phyloP scores from a whole-genome alignment of 345 rosid species.

The Eucalyptus albens region DNA sequence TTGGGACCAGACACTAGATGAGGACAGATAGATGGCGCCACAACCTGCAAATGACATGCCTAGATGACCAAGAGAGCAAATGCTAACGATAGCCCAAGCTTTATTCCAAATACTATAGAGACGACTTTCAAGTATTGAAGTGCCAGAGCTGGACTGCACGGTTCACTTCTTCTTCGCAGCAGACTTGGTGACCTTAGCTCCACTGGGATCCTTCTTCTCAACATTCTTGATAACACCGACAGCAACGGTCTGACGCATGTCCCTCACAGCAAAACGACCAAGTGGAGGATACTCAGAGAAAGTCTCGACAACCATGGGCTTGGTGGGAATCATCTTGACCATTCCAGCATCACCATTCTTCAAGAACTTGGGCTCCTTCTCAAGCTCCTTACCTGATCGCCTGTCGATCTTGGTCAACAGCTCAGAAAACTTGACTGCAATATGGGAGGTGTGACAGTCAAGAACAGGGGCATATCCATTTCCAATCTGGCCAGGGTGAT shows the following conservation, averaged over 20 bases:
- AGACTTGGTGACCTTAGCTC: conserved; percentile 84
- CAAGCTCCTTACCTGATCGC: conserved; percentile 71
- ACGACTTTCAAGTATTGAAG: not conserved
- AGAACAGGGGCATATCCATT: conserved; percentile 82
- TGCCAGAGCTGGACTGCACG: not conserved
- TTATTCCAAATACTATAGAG: not conserved
- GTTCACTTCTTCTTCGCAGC: conserved; percentile 88
- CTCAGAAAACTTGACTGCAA: conserved; percentile 71
- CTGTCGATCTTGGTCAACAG: conserved; percentile 65
- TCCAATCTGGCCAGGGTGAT: conserved; percentile 92
- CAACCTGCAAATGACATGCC: not conserved
- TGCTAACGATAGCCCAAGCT: not conserved
- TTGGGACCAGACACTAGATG: conserved; percentile 10
- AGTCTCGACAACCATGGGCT: conserved; percentile 94
- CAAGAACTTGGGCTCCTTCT: conserved; percentile 82
- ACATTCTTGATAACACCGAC: conserved; percentile 82
- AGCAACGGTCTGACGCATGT: conserved; percentile 91
- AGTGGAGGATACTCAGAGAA: conserved; percentile 75
- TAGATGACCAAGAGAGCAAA: not conserved
- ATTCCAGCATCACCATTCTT: conserved; percentile 82
- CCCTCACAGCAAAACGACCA: conserved; percentile 86
- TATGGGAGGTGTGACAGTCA: conserved; percentile 81
- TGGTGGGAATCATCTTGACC: conserved; percentile 77
- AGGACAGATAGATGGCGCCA: conserved; percentile 7
- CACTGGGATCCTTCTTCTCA: conserved; percentile 75